A percentile compares a stretch with the other conserved stretches of the same genome.
These are phyloP conservation scores for Phytopythium sindhum DNA, from an alignment of 352 stramenopile species.

Conservation along the genomic window DNA sequence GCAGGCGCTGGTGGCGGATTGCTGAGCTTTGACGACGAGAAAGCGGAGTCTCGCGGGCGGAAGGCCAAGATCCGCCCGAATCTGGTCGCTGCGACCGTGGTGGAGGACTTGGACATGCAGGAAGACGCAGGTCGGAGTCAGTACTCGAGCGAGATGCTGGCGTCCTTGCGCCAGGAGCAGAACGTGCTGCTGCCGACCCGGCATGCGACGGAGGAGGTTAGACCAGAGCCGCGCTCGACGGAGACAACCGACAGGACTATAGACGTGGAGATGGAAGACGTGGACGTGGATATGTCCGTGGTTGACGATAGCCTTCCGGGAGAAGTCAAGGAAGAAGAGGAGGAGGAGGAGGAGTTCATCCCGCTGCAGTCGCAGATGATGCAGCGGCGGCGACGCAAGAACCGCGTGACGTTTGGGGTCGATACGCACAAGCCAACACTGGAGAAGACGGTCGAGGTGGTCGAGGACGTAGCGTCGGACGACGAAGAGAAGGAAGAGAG, in stretches of 20 bases:
- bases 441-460: constrained; percentile 38
- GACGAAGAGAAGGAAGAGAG: constrained; percentile 49
- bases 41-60: constrained; percentile 13
- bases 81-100: constrained; percentile 24
- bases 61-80: constrained; percentile 67
- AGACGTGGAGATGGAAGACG: constrained; percentile 20
- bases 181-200: constrained; percentile 38
- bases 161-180: constrained; percentile 56
- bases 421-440: constrained; percentile 18
- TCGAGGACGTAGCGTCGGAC: constrained; percentile 39
- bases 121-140: constrained; percentile 11
- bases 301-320: constrained; percentile 18
- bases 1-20: constrained; percentile 12
- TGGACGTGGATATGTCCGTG: constrained; percentile 20
- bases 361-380: constrained; percentile 44
- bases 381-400: constrained; percentile 38
- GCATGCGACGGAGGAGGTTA: constrained; percentile 6
- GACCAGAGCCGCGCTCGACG: neutral
- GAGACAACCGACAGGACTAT: neutral
- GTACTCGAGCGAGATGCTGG: constrained; percentile 64
- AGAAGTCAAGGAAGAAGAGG: constrained; percentile 15
- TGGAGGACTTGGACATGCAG: constrained; percentile 18
- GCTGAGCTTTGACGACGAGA: constrained; percentile 58
- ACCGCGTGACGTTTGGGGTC: constrained; percentile 64
- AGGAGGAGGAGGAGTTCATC: constrained; percentile 63